Percentiles rank a stretch among this genome's conserved stretches.
Conservation (phyloP, 108 stramenopile genomes). For the Conticribra weissflogii region DNA sequence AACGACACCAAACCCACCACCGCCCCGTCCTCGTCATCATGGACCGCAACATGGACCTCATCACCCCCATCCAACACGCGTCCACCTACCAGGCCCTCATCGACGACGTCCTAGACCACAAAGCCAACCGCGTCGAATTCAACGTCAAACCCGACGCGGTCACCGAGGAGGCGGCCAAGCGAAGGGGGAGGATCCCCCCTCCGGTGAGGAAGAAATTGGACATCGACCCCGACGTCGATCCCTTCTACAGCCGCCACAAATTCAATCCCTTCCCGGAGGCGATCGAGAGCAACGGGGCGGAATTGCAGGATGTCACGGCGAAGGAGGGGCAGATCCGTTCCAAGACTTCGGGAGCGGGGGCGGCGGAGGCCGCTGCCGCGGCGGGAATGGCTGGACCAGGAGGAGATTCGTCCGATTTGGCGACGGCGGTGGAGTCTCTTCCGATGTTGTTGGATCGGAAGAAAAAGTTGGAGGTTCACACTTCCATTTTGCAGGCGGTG, state of each 20-base stretch:
- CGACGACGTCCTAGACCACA: conserved; percentile 92
- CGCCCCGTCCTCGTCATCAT: conserved; percentile 94
- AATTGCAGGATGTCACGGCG: conserved; percentile 90
- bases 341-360: conserved; percentile 59
- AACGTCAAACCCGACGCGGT: conserved; percentile 45
- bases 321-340: conserved; percentile 81
- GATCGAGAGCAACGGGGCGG: conserved; percentile 93
- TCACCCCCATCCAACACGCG: conserved; percentile 91
- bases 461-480: conserved; percentile 95
- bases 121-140: conserved; percentile 92
- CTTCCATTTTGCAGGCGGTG: conserved; percentile 94
- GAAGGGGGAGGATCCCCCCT: conserved; percentile 43
- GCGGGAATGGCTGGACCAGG: conserved; percentile 76
- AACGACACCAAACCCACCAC: conserved; percentile 32
- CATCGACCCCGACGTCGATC: conserved; percentile 91
- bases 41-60: conserved; percentile 95
- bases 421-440: conserved; percentile 92
- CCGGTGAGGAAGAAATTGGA: conserved; percentile 86
- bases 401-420: conserved; percentile 60
- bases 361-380: conserved; percentile 43
- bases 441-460: conserved; percentile 95
- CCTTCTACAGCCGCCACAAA: conserved; percentile 88
- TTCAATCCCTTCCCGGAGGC: conserved; percentile 97
- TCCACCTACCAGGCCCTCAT: conserved; percentile 97
- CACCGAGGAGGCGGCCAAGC: conserved; percentile 40